Evolutionary conservation across 306 rosid genomes (phyloP).

Genomic region (Sindora glabra): DNA sequence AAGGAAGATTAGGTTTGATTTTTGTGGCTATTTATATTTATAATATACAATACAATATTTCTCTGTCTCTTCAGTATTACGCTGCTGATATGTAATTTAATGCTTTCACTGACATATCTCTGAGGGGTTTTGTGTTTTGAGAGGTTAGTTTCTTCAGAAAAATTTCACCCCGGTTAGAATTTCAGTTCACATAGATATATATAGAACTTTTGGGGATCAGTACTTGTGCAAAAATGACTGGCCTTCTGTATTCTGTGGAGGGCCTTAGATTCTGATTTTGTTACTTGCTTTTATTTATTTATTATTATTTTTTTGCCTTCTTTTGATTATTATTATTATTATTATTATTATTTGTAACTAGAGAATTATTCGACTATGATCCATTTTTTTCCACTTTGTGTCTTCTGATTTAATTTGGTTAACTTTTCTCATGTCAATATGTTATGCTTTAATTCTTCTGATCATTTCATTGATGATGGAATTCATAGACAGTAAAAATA

Average conservation of each 20-base stretch:
- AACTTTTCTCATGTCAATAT: neutral
- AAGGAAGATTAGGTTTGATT: slow-evolving; percentile 20
- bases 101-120: no score
- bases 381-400: neutral
- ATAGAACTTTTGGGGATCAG: neutral
- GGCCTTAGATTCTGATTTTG: no score
- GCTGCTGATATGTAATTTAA: no score
- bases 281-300: neutral
- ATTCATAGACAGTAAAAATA: neutral
- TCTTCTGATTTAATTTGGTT: no score
- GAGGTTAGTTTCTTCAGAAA: neutral
- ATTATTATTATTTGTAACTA: slow-evolving; percentile 27
- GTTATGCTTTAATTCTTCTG: neutral
- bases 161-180: neutral
- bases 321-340: no score
- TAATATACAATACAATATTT: no score
- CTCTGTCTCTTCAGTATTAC: neutral
- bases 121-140: no score
- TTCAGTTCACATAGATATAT: neutral
- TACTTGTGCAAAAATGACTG: slow-evolving; percentile 13
- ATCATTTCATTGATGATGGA: neutral
- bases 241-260: neutral
- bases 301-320: neutral
- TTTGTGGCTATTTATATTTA: no score
- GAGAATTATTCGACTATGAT: slow-evolving; percentile 16